phyloP scores from a whole-genome alignment of 345 rosid species.

The Corymbia maculata region DNA sequence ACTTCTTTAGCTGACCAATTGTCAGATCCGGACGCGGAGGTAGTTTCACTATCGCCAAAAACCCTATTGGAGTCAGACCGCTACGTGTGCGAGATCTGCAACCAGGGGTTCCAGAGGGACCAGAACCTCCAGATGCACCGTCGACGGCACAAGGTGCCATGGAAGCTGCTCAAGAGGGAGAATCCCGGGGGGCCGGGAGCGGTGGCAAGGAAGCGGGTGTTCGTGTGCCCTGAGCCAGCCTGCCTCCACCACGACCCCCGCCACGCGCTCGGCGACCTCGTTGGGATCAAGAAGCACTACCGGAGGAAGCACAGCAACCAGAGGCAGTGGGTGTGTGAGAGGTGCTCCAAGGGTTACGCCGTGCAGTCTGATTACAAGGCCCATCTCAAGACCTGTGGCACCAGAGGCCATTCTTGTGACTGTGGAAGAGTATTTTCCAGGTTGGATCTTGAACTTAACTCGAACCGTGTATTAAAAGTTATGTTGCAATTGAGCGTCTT shows the following conservation, averaged over 20 bases:
- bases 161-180: conserved; percentile 93
- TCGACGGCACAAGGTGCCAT: conserved; percentile 92
- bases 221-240: conserved; percentile 86
- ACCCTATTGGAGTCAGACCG: conserved; percentile 90
- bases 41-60: conserved; percentile 82
- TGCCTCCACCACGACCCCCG: conserved; percentile 92
- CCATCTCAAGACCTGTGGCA: conserved; percentile 96
- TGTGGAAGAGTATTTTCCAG: conserved; percentile 98
- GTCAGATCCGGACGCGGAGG: conserved; percentile 95
- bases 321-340: conserved; percentile 92
- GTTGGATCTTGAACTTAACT: conserved; percentile 6
- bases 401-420: conserved; percentile 95
- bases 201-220: conserved; percentile 65
- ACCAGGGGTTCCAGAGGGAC: conserved; percentile 94
- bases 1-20: neutral
- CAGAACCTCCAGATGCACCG: conserved; percentile 98
- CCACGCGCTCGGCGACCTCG: conserved; percentile 93
- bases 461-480: neutral
- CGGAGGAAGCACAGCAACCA: conserved; percentile 83
- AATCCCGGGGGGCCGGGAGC: conserved; percentile 10
- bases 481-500: neutral
- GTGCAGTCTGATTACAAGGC: conserved; percentile 97
- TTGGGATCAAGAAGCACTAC: conserved; percentile 94
- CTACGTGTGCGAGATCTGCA: conserved; percentile 96
- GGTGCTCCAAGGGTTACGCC: conserved; percentile 90